A percentile compares a stretch with the other conserved stretches of the same genome.
phyloP scores from a whole-genome alignment of 2,329 filamentous ascomycete genomes.

The Diaporthe amygdali region DNA sequence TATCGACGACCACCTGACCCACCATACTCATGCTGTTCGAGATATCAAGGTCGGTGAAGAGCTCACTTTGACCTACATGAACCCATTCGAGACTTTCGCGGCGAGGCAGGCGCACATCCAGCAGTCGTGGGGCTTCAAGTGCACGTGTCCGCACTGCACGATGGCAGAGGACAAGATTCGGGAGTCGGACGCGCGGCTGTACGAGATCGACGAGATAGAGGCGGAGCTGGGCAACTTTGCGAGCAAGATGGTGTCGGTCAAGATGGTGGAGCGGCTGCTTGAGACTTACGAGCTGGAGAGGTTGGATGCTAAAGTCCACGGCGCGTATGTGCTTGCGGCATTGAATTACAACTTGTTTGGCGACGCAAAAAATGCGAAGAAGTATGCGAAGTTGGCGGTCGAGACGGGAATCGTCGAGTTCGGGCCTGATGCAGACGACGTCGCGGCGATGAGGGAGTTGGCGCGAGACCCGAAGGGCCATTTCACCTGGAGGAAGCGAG shows the following conservation, averaged over 20 bases:
- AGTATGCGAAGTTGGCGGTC: slow-evolving; percentile 35
- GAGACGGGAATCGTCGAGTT: slow-evolving; percentile 39
- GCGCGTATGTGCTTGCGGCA: slow-evolving; percentile 41
- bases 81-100: slow-evolving; percentile 34
- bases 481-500: slow-evolving; percentile 16
- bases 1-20: slow-evolving; percentile 37
- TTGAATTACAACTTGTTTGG: slow-evolving; percentile 39
- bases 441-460: slow-evolving; percentile 37
- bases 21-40: slow-evolving; percentile 38
- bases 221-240: slow-evolving; percentile 16
- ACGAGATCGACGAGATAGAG: slow-evolving; percentile 34
- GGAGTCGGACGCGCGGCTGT: slow-evolving; percentile 33
- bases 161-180: slow-evolving; percentile 15
- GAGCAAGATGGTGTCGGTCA: slow-evolving; percentile 41
- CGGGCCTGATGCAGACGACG: slow-evolving; percentile 34
- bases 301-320: slow-evolving; percentile 53
- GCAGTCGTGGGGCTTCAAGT: slow-evolving; percentile 41
- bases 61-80: slow-evolving; percentile 42
- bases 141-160: slow-evolving; percentile 38
- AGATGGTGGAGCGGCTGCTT: slow-evolving; percentile 51
- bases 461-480: slow-evolving; percentile 33
- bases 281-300: slow-evolving; percentile 55
- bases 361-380: slow-evolving; percentile 30
- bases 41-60: slow-evolving; percentile 38
- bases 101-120: slow-evolving; percentile 34